Base-by-base conservation (phyloP, 2,329 filamentous ascomycete species). In the Zelopaecilomyces penicillatus region DNA sequence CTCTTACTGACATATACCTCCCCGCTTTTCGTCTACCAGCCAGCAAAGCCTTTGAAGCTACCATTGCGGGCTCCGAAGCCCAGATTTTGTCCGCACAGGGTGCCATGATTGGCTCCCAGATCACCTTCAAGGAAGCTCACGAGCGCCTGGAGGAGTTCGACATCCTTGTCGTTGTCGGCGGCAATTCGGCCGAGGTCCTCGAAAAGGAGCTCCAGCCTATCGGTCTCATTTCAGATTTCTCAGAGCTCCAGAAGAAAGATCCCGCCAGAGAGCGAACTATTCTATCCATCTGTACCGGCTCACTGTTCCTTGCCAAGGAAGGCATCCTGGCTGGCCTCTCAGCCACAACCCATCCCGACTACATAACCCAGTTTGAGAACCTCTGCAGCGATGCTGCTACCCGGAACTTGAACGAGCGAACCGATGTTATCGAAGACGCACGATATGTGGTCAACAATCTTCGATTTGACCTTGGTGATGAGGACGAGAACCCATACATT, bases 401-500 rank as follows among this genome's bases (percentile, higher is more conserved):
- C 46, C 74, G 80, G 51, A 80, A 86, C 63, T 71, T 85, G 53
- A 76, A 80, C 45, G 83, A 89, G 69, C 82, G 85, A 59, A 88
- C 85, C 56, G 86, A 93, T 59, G 84, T 93, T 51, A 76, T 91
- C 58, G 86, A 93, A 59, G 83, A 87, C 52, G 75, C 76, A 59
- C 78, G 87, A 59, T 94, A 93, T 61, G 87, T 94, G 19, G 87
- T 94, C 63, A 94, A 94, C 74, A 93, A 94, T 67, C 82, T 89
- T 48, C 84, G 87, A 55, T 94, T 91, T 64, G 87, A 93, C 56
- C 72, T 93, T 54, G 83, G 84, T 49, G 80, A 90, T 59, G 80
- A 85, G 58, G 85, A 90, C 50, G 83, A 89, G 65, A 91, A 87
- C 65, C 85, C 85, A 30, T 91, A 91, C 67, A 82, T 93, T 62